Percentiles rank a stretch among this genome's conserved stretches.
Conservation (phyloP, 176 grass and related monocot species). For the Avena atlantica region DNA sequence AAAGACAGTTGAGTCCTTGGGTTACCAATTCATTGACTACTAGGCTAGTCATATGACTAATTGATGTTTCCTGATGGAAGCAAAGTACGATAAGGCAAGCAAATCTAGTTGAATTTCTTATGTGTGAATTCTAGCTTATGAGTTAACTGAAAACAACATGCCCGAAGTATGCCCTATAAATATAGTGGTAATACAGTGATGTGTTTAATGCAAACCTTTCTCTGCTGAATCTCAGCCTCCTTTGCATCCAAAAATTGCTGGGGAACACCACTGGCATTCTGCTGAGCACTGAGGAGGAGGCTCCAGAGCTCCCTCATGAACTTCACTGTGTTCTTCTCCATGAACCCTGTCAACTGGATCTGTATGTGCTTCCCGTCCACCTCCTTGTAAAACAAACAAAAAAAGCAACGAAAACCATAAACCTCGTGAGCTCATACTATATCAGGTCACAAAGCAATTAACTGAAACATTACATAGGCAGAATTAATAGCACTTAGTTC, state of each 20-base stretch:
- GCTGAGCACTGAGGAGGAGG: conserved; percentile 80
- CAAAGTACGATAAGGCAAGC: background rate
- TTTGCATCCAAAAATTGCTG: conserved; percentile 98
- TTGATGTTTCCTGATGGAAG: background rate
- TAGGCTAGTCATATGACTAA: background rate
- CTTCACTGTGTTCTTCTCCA: conserved; percentile 96
- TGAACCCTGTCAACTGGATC: conserved; percentile 94
- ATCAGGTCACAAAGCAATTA: background rate
- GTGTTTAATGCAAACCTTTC: conserved; percentile 64
- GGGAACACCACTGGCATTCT: conserved; percentile 95
- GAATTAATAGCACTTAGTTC: background rate
- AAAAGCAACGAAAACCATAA: background rate
- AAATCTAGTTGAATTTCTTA: background rate
- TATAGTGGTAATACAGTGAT: background rate
- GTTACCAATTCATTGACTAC: background rate
- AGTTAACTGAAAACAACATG: conserved; percentile 22
- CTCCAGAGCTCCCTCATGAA: conserved; percentile 98
- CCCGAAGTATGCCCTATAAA: background rate
- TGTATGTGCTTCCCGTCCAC: conserved; percentile 96
- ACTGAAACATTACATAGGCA: background rate
- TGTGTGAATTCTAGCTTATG: background rate
- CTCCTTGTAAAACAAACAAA: conserved; percentile 48
- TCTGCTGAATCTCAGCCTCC: conserved; percentile 77
- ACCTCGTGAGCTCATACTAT: background rate
- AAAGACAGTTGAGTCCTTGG: background rate